These are phyloP conservation scores for Panicum virgatum DNA, from an alignment of 202 grass and related monocot genomes.

Conservation along the genomic window DNA sequence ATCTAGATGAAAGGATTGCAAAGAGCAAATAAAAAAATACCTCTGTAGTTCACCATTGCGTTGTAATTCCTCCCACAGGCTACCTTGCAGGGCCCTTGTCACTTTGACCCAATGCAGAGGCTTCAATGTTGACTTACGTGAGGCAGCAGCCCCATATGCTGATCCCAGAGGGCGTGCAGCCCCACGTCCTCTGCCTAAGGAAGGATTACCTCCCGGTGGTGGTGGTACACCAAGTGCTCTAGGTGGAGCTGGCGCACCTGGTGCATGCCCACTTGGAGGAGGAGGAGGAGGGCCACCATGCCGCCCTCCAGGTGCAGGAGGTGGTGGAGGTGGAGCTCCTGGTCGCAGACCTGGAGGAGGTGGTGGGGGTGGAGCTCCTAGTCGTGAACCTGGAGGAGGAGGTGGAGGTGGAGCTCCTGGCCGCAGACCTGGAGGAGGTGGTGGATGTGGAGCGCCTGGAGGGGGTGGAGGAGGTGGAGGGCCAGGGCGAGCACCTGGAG, in stretches of 20 bases:
- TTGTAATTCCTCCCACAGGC: slow-evolving; percentile 96
- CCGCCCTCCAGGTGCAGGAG: slow-evolving; percentile 56
- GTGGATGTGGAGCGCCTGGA: slow-evolving; percentile 32
- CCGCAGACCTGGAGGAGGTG: slow-evolving; percentile 20
- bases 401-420: slow-evolving; percentile 49
- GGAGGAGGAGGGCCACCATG: slow-evolving; percentile 70
- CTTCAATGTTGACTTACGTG: slow-evolving; percentile 78
- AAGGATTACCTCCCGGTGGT: slow-evolving; percentile 61
- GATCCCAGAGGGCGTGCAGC: slow-evolving; percentile 46
- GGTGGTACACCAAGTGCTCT: slow-evolving; percentile 84
- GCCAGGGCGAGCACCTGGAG: slow-evolving; percentile 10
- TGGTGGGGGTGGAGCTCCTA: slow-evolving; percentile 50
- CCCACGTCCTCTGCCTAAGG: slow-evolving; percentile 69
- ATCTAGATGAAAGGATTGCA: not conserved
- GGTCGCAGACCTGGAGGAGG: slow-evolving; percentile 39
- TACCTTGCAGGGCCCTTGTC: slow-evolving; percentile 88
- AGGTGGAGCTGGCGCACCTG: slow-evolving; percentile 68
- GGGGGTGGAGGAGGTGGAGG: slow-evolving; percentile 48
- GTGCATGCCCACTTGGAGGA: slow-evolving; percentile 61
- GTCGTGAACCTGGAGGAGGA: slow-evolving; percentile 23
- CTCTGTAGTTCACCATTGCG: slow-evolving; percentile 70
- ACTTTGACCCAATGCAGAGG: slow-evolving; percentile 98
- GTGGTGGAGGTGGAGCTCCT: slow-evolving; percentile 64
- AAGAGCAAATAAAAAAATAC: slow-evolving; percentile 41
- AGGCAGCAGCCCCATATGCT: slow-evolving; percentile 45